A percentile compares a stretch with the other conserved stretches of the same genome.
Evolutionary conservation across 495 filamentous ascomycete genomes (phyloP).

Genomic region (Neurospora sublineolata): DNA sequence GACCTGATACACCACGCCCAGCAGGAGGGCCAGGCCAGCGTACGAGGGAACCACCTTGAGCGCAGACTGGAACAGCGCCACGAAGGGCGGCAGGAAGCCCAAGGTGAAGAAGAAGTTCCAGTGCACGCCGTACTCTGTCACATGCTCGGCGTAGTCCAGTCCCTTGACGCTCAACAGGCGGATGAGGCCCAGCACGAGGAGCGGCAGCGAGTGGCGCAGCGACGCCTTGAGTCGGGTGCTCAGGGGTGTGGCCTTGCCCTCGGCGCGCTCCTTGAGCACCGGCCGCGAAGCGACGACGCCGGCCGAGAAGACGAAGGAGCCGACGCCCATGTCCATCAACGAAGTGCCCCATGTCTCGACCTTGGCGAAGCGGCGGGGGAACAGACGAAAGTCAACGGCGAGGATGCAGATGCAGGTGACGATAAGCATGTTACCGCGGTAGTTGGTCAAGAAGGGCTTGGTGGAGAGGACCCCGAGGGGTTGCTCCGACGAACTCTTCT

Average conservation of each 20-base stretch:
- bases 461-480: conserved; percentile 50
- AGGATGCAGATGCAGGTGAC: conserved; percentile 85
- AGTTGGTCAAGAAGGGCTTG: conserved; percentile 84
- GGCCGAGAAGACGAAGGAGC: conserved; percentile 91
- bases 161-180: conserved; percentile 84
- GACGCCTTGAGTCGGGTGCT: conserved; percentile 46
- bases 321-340: conserved; percentile 94
- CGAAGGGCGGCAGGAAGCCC: conserved; percentile 76
- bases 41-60: conserved; percentile 56
- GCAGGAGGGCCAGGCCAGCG: conserved; percentile 53
- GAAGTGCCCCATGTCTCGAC: conserved; percentile 98
- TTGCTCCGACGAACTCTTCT: conserved; percentile 6
- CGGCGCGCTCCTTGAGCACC: conserved; percentile 59
- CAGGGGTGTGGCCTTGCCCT: conserved; percentile 37
- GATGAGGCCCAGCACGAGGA: conserved; percentile 70
- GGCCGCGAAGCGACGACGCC: conserved; percentile 85
- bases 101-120: conserved; percentile 99
- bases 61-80: conserved; percentile 69
- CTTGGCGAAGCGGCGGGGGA: conserved; percentile 91
- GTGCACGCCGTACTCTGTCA: conserved; percentile 95
- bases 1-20: conserved; percentile 58
- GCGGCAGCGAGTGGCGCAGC: conserved; percentile 67
- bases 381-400: conserved; percentile 90
- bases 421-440: conserved; percentile 86
- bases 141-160: conserved; percentile 91